Evolutionary conservation across 108 stramenopile species (phyloP).

Genomic region (Fistulifera pelliculosa): DNA sequence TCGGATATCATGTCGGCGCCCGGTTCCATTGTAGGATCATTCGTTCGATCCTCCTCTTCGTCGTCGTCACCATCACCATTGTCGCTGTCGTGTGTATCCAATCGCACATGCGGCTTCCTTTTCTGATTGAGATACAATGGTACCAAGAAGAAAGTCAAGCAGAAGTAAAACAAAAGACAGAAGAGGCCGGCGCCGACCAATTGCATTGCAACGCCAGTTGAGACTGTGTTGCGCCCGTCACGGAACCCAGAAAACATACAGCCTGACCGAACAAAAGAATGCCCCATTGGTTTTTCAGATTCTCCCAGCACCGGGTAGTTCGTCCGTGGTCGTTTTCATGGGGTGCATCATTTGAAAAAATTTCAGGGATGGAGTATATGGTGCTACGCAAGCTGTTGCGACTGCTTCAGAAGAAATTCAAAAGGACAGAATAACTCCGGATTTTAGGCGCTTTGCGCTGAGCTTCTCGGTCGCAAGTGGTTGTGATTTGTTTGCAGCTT

Average conservation of each 20-base stretch:
- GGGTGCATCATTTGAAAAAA: too few species aligned
- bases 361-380: too few species aligned
- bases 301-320: too few species aligned
- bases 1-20: not conserved
- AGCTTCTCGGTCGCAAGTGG: too few species aligned
- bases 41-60: constrained; percentile 7
- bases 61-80: constrained; percentile 13
- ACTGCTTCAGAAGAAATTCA: too few species aligned
- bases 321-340: too few species aligned
- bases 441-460: too few species aligned
- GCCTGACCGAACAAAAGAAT: constrained; percentile 47
- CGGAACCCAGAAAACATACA: constrained; percentile 38
- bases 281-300: constrained; percentile 19
- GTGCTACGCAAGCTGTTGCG: too few species aligned
- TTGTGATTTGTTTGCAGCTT: too few species aligned
- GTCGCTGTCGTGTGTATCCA: constrained; percentile 8
- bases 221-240: constrained; percentile 47
- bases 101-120: not conserved
- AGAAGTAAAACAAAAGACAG: constrained; percentile 41
- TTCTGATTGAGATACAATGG: constrained; percentile 17
- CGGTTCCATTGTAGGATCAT: constrained; percentile 8
- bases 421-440: too few species aligned
- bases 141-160: constrained; percentile 24
- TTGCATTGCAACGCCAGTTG: constrained; percentile 38
- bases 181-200: constrained; percentile 32